Evolutionary conservation across 2,329 filamentous ascomycete species (phyloP).

Genomic region (Celoporthe dispersa): DNA sequence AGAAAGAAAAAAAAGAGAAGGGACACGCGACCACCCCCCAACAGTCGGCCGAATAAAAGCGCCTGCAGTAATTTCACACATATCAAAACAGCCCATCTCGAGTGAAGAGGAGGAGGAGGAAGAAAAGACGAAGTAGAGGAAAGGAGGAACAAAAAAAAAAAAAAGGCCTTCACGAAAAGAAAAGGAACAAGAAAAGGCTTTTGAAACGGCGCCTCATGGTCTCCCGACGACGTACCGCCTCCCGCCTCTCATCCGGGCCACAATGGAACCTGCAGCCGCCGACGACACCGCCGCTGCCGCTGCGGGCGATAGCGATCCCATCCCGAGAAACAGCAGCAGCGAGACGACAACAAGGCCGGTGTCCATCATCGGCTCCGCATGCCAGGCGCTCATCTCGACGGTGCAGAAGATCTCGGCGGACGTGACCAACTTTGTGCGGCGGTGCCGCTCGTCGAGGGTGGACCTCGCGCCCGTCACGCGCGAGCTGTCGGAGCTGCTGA

Average conservation of each 20-base stretch:
- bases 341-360: slow-evolving; percentile 2
- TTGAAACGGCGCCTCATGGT: slow-evolving; percentile 7
- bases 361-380: slow-evolving; percentile 28
- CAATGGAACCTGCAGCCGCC: slow-evolving; percentile 13
- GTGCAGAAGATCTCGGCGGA: slow-evolving; percentile 30
- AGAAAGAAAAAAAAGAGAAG: neutral
- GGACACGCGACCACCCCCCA: neutral
- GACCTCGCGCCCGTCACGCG: slow-evolving; percentile 32
- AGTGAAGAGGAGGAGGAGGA: neutral
- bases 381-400: slow-evolving; percentile 29
- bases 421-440: slow-evolving; percentile 33
- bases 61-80: neutral
- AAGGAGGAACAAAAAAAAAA: neutral
- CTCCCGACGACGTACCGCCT: neutral
- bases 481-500: slow-evolving; percentile 32
- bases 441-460: slow-evolving; percentile 32
- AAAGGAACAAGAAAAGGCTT: neutral
- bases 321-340: neutral
- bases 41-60: neutral
- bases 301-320: neutral
- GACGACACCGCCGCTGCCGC: neutral
- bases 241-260: slow-evolving; percentile 7
- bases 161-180: neutral
- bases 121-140: neutral
- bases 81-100: neutral